Percentiles rank a stretch among this genome's conserved stretches.
phyloP scores from a whole-genome alignment of 2,329 filamentous ascomycete genomes.

The Colletotrichum sp. region DNA sequence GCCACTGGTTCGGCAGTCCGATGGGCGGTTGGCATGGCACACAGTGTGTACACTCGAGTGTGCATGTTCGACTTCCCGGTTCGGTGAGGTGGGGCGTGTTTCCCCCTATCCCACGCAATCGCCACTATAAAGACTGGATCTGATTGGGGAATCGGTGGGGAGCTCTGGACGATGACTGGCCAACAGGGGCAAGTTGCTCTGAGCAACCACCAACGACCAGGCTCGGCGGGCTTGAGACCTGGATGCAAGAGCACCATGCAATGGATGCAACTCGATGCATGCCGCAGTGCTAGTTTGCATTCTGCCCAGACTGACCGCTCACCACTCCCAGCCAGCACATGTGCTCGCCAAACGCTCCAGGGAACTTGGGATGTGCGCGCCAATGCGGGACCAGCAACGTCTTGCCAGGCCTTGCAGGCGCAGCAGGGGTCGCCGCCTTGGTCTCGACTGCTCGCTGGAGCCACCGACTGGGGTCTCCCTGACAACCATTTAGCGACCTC shows the following conservation, averaged over 20 bases:
- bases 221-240: neutral
- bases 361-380: neutral
- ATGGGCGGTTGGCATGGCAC: neutral
- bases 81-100: neutral
- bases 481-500: conserved; percentile 4
- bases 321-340: neutral
- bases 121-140: conserved; percentile 16
- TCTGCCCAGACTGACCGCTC: neutral
- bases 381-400: conserved; percentile 7
- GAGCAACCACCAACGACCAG: conserved; percentile 6
- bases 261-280: neutral
- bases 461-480: conserved; percentile 14
- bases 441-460: conserved; percentile 16
- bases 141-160: conserved; percentile 18
- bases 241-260: neutral
- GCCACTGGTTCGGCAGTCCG: conserved; percentile 3
- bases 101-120: conserved; percentile 19
- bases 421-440: conserved; percentile 10
- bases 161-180: conserved; percentile 6
- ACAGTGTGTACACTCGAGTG: neutral
- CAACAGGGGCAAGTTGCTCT: conserved; percentile 21
- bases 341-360: neutral
- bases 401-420: neutral
- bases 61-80: neutral
- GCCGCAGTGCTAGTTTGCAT: neutral